Evolutionary conservation across 169 alveolate genomes (phyloP).

Genomic region (Toxoplasma gondii): DNA sequence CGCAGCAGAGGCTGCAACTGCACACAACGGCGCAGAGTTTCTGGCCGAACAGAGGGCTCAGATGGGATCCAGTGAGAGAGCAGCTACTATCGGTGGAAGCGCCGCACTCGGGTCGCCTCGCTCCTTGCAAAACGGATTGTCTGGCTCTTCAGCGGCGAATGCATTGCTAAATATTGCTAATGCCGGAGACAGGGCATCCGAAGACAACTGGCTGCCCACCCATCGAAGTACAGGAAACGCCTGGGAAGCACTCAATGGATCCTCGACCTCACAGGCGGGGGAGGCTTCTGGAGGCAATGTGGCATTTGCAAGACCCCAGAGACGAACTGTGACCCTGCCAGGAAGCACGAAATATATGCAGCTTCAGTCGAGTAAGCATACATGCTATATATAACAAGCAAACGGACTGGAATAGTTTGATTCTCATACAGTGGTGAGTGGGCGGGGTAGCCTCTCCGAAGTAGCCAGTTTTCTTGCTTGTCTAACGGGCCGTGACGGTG

Average conservation of each 20-base stretch:
- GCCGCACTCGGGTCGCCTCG: neutral
- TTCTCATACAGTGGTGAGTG: too few relatives aligned
- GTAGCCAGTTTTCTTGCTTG: too few relatives aligned
- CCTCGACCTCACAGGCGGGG: neutral
- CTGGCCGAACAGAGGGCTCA: neutral
- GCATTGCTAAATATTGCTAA: neutral
- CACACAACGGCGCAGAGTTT: neutral
- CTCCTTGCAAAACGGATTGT: neutral
- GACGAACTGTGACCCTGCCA: constrained; percentile 30
- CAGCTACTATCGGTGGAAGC: neutral
- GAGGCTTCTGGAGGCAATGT: neutral
- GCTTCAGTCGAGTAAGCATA: constrained; percentile 3
- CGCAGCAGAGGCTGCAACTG: neutral
- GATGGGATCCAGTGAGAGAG: neutral
- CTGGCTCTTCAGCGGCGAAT: neutral
- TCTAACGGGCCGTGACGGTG: too few relatives aligned
- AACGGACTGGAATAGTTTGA: too few relatives aligned
- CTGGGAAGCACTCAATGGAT: neutral
- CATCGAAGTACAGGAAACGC: neutral
- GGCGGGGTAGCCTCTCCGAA: too few relatives aligned
- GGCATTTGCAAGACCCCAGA: neutral
- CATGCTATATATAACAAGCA: too few relatives aligned
- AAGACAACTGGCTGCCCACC: neutral
- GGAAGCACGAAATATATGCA: neutral
- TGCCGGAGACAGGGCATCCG: neutral